Conservation (phyloP, 495 filamentous ascomycete species). For the Neurospora sp. region DNA sequence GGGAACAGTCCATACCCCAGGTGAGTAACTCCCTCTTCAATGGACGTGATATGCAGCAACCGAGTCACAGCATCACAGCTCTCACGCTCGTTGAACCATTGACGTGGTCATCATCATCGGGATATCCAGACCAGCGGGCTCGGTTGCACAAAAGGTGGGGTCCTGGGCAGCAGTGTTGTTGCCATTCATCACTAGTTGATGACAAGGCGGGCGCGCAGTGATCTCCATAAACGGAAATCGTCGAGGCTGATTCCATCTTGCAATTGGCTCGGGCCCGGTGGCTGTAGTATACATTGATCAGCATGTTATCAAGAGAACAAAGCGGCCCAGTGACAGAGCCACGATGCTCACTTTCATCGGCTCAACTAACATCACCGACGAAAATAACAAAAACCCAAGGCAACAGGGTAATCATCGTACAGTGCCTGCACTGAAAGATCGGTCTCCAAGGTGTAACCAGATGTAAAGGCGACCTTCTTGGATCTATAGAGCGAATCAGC, state of each 20-base stretch:
- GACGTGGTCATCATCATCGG: not conserved
- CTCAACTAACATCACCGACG: not conserved
- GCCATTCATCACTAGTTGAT: not conserved
- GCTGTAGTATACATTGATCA: not conserved
- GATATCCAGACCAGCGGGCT: not conserved
- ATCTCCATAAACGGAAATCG: slow-evolving; percentile 16
- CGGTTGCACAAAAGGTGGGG: not conserved
- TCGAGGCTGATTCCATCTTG: slow-evolving; percentile 1
- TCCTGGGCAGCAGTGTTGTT: not conserved
- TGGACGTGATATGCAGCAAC: not conserved
- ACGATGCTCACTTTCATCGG: not conserved
- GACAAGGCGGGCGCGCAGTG: not conserved
- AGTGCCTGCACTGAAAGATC: not conserved
- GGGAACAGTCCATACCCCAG: not conserved
- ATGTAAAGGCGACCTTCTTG: not conserved
- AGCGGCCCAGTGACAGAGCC: not conserved
- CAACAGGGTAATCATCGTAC: not conserved
- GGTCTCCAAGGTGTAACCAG: not conserved
- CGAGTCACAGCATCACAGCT: not conserved
- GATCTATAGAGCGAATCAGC: not conserved
- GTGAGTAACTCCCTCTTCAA: not conserved
- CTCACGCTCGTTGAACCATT: not conserved
- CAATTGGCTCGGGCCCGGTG: slow-evolving; percentile 12
- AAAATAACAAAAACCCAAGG: not conserved
- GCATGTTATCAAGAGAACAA: not conserved